Conservation (phyloP, 1,284 basidiomycete species). For the Neolentinus lepideus region DNA sequence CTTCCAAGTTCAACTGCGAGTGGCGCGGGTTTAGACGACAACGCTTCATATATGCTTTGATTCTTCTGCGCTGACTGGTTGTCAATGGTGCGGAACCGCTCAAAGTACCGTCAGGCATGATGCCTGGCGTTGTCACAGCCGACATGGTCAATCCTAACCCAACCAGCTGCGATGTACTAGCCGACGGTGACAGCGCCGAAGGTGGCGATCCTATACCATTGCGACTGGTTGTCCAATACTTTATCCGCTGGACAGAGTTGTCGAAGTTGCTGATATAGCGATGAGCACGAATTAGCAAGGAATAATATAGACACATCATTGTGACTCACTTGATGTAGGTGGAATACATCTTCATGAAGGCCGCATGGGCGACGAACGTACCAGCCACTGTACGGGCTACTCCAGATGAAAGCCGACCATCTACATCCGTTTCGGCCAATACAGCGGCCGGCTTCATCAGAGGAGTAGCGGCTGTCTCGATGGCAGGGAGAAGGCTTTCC, state of each 20-base stretch:
- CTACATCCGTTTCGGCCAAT: constrained; percentile 49
- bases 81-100: constrained; percentile 32
- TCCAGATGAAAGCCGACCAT: constrained; percentile 66
- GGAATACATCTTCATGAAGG: constrained; percentile 97
- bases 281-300: constrained; percentile 9
- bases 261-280: constrained; percentile 72
- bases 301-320: not conserved
- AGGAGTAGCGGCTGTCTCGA: constrained; percentile 70
- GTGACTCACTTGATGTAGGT: constrained; percentile 86
- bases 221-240: constrained; percentile 70
- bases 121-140: constrained; percentile 41
- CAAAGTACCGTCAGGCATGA: constrained; percentile 29
- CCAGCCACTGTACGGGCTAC: constrained; percentile 83
- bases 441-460: constrained; percentile 45
- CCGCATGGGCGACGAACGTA: constrained; percentile 88
- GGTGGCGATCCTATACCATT: constrained; percentile 26
- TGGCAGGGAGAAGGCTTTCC: constrained; percentile 85
- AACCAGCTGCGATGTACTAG: constrained; percentile 55
- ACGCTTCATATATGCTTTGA: constrained; percentile 82
- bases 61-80: constrained; percentile 77
- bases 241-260: constrained; percentile 80
- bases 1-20: constrained; percentile 94
- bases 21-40: constrained; percentile 83
- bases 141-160: constrained; percentile 55
- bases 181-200: constrained; percentile 47